These are phyloP conservation scores for Esteya vermicola DNA, from an alignment of 2,329 filamentous ascomycete species.

Conservation along the genomic window DNA sequence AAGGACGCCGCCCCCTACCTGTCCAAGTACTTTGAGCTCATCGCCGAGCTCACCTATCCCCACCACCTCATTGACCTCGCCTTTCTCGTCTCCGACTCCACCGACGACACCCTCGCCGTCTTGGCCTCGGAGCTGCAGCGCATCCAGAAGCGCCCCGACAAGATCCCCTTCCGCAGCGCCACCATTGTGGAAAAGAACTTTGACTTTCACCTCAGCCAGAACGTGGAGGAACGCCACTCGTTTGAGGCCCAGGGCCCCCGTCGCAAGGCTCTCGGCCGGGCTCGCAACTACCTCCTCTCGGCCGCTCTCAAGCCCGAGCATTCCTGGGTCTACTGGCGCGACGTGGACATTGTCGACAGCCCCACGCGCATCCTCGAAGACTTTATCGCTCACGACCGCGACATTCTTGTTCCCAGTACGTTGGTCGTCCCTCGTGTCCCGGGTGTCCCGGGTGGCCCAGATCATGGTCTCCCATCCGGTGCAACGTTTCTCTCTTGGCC, in stretches of 20 bases:
- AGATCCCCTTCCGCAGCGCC: conserved; percentile 72
- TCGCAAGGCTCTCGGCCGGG: conserved; percentile 77
- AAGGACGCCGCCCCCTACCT: conserved; percentile 77
- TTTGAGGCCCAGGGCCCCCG: conserved; percentile 82
- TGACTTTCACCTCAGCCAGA: conserved; percentile 57
- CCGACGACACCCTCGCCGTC: conserved; percentile 81
- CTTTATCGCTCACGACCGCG: conserved; percentile 84
- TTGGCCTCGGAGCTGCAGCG: conserved; percentile 75
- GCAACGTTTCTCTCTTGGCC: too few relatives aligned
- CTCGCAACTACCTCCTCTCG: conserved; percentile 81
- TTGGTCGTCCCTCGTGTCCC: not conserved
- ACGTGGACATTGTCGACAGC: conserved; percentile 91
- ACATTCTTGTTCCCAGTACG: conserved; percentile 90
- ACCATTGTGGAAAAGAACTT: conserved; percentile 89
- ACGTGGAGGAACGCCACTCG: conserved; percentile 68
- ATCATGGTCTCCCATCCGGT: too few relatives aligned
- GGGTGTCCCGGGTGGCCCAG: too few relatives aligned
- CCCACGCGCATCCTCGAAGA: conserved; percentile 82
- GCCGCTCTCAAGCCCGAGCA: conserved; percentile 82
- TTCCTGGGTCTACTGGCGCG: conserved; percentile 97
- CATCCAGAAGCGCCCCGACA: conserved; percentile 68
- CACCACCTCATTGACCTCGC: conserved; percentile 90
- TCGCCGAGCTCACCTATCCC: conserved; percentile 81
- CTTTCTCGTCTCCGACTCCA: conserved; percentile 86
- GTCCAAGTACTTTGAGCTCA: conserved; percentile 82